These are phyloP conservation scores for Graphilbum ipis-grandicollis DNA, from an alignment of 2,329 filamentous ascomycete genomes.

Conservation along the genomic window DNA sequence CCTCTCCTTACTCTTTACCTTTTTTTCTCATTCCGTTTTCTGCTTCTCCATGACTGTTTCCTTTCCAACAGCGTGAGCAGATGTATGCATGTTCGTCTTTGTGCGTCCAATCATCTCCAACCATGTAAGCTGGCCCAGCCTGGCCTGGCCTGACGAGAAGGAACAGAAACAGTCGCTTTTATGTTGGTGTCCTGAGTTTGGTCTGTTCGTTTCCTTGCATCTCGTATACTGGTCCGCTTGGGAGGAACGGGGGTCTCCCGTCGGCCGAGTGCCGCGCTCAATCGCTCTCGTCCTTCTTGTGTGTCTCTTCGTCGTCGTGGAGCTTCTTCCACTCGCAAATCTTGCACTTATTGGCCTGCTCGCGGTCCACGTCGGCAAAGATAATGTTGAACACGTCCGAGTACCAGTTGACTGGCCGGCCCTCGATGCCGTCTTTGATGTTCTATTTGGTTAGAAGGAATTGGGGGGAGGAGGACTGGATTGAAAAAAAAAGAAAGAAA, in stretches of 20 bases:
- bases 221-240: too few species aligned
- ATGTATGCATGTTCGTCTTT: too few species aligned
- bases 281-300: slow-evolving; percentile 37
- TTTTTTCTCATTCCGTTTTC: background rate
- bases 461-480: background rate
- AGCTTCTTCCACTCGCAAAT: slow-evolving; percentile 34
- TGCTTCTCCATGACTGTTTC: background rate
- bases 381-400: slow-evolving; percentile 81
- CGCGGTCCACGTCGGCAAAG: slow-evolving; percentile 64
- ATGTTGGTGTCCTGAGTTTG: too few species aligned
- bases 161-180: too few species aligned
- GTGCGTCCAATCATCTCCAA: too few species aligned
- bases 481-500: background rate
- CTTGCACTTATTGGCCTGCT: slow-evolving; percentile 60
- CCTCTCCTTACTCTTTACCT: background rate
- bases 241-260: too few species aligned
- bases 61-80: too few species aligned
- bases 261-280: background rate
- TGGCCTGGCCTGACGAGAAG: too few species aligned
- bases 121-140: too few species aligned
- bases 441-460: slow-evolving; percentile 40
- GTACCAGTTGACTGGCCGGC: slow-evolving; percentile 86
- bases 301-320: slow-evolving; percentile 23
- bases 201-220: too few species aligned
- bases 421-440: slow-evolving; percentile 91